Conservation (phyloP, 306 rosid genomes). For the Citrullus amarus region DNA sequence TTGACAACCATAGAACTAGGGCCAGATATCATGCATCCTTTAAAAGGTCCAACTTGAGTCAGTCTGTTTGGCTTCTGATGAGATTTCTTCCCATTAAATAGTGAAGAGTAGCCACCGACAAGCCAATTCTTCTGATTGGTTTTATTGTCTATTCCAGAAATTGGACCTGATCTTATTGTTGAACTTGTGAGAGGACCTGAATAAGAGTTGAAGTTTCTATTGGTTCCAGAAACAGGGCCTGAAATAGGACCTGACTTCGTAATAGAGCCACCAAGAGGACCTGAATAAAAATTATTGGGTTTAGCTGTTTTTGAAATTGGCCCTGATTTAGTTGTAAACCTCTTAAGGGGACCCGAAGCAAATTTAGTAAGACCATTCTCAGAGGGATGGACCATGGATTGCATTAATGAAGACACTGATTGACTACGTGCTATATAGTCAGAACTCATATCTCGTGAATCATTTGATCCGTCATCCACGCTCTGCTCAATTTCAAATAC, state of each 20-base stretch:
- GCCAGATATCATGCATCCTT: constrained; percentile 44
- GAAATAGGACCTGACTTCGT: constrained; percentile 51
- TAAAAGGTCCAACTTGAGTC: constrained; percentile 89
- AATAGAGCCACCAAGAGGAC: constrained; percentile 59
- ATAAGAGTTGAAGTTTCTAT: constrained; percentile 33
- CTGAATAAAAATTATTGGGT: constrained; percentile 40
- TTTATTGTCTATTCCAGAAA: constrained; percentile 45
- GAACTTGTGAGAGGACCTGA: constrained; percentile 70
- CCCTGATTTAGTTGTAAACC: constrained; percentile 28
- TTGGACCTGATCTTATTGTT: constrained; percentile 33
- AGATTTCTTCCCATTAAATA: constrained; percentile 37
- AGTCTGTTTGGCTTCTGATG: constrained; percentile 35
- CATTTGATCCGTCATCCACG: constrained; percentile 25
- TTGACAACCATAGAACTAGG: constrained; percentile 33
- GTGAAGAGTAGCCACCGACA: constrained; percentile 25
- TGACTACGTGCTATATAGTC: constrained; percentile 47
- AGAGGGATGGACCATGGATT: constrained; percentile 39
- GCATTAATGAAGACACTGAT: constrained; percentile 64
- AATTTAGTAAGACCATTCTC: constrained; percentile 46
- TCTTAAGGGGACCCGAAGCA: constrained; percentile 84
- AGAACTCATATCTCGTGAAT: constrained; percentile 26
- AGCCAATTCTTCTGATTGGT: constrained; percentile 44
- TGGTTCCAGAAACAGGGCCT: constrained; percentile 41
- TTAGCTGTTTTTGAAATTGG: constrained; percentile 23
- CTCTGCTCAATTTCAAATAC: constrained; percentile 58